Conservation (phyloP, 495 filamentous ascomycete species). For the Darksidea phi region DNA sequence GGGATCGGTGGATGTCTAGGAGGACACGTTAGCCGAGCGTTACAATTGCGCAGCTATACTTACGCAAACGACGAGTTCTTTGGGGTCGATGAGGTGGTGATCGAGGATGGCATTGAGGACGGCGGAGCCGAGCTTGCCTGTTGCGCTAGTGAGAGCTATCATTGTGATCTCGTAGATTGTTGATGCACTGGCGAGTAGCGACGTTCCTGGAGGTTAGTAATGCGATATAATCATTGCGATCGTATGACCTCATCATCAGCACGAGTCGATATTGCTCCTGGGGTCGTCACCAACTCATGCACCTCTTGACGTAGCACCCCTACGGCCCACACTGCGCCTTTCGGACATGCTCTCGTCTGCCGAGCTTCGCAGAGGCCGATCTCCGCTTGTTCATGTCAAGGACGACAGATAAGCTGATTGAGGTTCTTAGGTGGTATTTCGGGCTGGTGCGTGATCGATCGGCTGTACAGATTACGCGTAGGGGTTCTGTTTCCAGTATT, state of each 20-base stretch:
- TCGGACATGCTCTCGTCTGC: too few relatives aligned
- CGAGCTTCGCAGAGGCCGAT: too few relatives aligned
- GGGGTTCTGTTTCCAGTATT: too few relatives aligned
- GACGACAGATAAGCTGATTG: too few relatives aligned
- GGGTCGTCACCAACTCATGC: too few relatives aligned
- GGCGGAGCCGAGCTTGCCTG: slow-evolving; percentile 49
- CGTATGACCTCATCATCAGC: slow-evolving; percentile 13
- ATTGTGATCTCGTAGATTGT: slow-evolving; percentile 4
- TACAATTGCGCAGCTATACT: not conserved
- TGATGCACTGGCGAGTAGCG: not conserved
- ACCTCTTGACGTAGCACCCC: too few relatives aligned
- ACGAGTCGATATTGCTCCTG: too few relatives aligned
- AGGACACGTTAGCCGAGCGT: not conserved
- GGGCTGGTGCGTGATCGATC: too few relatives aligned
- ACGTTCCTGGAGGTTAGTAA: not conserved
- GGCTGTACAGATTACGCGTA: too few relatives aligned
- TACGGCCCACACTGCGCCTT: too few relatives aligned
- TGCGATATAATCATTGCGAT: not conserved
- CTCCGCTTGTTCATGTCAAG: too few relatives aligned
- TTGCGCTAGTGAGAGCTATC: slow-evolving; percentile 47
- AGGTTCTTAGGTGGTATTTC: too few relatives aligned
- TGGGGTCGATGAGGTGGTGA: slow-evolving; percentile 38
- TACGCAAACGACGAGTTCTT: slow-evolving; percentile 43
- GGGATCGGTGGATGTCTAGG: slow-evolving; percentile 34
- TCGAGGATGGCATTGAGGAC: slow-evolving; percentile 45